Evolutionary conservation across 192 early-diverging fungal genomes (phyloP).

Genomic region (Coemansia sp.): DNA sequence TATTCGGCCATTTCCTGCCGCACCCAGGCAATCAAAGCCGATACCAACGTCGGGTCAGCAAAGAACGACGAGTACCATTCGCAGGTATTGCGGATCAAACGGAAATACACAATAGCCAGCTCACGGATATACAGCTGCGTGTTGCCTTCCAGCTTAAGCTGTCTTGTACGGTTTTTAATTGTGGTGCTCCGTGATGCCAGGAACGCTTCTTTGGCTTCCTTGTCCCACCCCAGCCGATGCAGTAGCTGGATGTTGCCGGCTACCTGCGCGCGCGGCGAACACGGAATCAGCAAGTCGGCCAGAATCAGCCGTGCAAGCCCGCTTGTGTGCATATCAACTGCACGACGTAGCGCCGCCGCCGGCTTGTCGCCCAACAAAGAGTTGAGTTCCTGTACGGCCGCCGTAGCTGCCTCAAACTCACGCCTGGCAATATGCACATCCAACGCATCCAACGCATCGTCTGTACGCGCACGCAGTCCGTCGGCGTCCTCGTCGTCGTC

Average conservation of each 20-base stretch:
- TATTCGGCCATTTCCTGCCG: conserved; percentile 81
- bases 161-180: conserved; percentile 65
- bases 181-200: conserved; percentile 72
- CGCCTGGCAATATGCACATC: conserved; percentile 92
- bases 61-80: conserved; percentile 95
- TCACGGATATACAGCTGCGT: conserved; percentile 82
- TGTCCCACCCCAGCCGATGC: conserved; percentile 62
- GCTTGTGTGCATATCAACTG: conserved; percentile 37
- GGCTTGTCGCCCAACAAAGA: conserved; percentile 14
- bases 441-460: conserved; percentile 80
- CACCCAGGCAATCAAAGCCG: conserved; percentile 93
- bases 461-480: conserved; percentile 35
- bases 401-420: conserved; percentile 84
- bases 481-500: conserved; percentile 21
- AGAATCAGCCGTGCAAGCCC: conserved; percentile 58
- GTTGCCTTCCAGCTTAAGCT: conserved; percentile 88
- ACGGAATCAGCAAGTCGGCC: conserved; percentile 76
- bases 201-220: conserved; percentile 82
- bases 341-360: conserved; percentile 27
- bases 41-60: conserved; percentile 83
- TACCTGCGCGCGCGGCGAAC: conserved; percentile 77
- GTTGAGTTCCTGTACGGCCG: conserved; percentile 38
- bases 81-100: conserved; percentile 90
- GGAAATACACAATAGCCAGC: conserved; percentile 84
- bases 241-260: conserved; percentile 79